A percentile compares a stretch with the other conserved stretches of the same genome.
Evolutionary conservation across 2,329 filamentous ascomycete species (phyloP).

Genomic region (Zopfia rhizophila): DNA sequence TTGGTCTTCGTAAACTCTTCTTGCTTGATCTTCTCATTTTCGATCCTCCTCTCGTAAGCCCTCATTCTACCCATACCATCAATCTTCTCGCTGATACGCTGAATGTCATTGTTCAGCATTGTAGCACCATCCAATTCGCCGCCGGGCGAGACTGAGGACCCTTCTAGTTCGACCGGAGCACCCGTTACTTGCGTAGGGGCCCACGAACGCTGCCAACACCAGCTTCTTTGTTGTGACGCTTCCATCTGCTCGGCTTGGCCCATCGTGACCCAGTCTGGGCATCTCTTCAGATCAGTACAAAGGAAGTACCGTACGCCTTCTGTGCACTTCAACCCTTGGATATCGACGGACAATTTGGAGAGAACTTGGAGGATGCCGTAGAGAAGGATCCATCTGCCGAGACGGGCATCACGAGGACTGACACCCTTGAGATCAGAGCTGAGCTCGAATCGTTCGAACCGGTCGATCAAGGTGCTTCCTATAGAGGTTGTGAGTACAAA

Average conservation of each 20-base stretch:
- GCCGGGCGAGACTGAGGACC: constrained; percentile 9
- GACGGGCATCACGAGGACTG: constrained; percentile 53
- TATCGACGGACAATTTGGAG: constrained; percentile 55
- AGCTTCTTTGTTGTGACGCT: constrained; percentile 42
- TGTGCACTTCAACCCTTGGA: constrained; percentile 49
- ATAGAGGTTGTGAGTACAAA: constrained; percentile 14
- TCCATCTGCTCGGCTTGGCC: constrained; percentile 39
- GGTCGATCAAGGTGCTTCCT: constrained; percentile 54
- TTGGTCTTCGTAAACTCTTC: constrained; percentile 35
- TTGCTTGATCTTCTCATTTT: constrained; percentile 42
- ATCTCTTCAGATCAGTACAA: constrained; percentile 49
- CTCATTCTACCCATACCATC: constrained; percentile 32
- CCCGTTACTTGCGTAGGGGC: constrained; percentile 31
- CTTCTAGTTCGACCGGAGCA: constrained; percentile 45
- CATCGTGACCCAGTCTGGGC: constrained; percentile 49
- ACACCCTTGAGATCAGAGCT: constrained; percentile 39
- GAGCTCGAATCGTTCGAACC: constrained; percentile 55
- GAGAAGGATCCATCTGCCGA: constrained; percentile 57
- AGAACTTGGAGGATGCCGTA: constrained; percentile 56
- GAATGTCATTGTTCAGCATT: constrained; percentile 39
- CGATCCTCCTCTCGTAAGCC: constrained; percentile 34
- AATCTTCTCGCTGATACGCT: constrained; percentile 45
- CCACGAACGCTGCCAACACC: constrained; percentile 51
- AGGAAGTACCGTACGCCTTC: constrained; percentile 54
- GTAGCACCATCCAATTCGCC: constrained; percentile 32